Evolutionary conservation across 31 red algal genomes (phyloP).

Genomic region (Odonthalia washingtoniensis): DNA sequence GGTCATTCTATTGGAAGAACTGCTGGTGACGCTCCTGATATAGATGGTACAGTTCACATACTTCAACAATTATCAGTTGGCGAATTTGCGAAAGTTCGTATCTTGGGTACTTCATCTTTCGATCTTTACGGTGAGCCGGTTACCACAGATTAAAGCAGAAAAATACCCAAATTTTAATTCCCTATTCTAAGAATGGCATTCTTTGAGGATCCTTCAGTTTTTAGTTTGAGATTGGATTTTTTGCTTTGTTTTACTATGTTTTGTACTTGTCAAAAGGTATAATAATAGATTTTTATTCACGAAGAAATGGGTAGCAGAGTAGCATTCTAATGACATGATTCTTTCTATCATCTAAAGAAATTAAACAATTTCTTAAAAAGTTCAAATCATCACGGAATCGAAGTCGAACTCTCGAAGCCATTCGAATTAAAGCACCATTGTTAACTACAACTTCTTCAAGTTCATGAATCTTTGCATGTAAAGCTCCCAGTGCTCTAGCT

Average conservation of each 20-base stretch:
- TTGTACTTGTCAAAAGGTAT: no score
- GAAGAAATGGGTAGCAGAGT: slow-evolving; percentile 53
- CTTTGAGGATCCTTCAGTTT: no score
- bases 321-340: slow-evolving; percentile 60
- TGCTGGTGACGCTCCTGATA: slow-evolving; percentile 91
- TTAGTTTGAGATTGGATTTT: no score
- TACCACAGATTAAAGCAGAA: not conserved
- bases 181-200: not conserved
- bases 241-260: no score
- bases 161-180: not conserved
- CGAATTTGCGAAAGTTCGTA: slow-evolving; percentile 60
- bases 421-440: slow-evolving; percentile 28
- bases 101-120: slow-evolving; percentile 62
- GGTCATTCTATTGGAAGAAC: slow-evolving; percentile 86
- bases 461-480: slow-evolving; percentile 57
- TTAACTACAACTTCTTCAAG: slow-evolving; percentile 48
- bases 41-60: slow-evolving; percentile 87
- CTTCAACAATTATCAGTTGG: slow-evolving; percentile 73
- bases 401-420: slow-evolving; percentile 41
- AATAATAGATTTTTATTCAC: no score
- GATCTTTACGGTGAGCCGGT: slow-evolving; percentile 81
- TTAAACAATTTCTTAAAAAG: slow-evolving; percentile 29
- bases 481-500: slow-evolving; percentile 34
- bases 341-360: slow-evolving; percentile 28
- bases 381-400: slow-evolving; percentile 54